Evolutionary conservation across 1,139 yeast species (phyloP), one percentile per base, ranked within the genome.

Genomic region (Debaryomycetaceae sp.): DNA sequence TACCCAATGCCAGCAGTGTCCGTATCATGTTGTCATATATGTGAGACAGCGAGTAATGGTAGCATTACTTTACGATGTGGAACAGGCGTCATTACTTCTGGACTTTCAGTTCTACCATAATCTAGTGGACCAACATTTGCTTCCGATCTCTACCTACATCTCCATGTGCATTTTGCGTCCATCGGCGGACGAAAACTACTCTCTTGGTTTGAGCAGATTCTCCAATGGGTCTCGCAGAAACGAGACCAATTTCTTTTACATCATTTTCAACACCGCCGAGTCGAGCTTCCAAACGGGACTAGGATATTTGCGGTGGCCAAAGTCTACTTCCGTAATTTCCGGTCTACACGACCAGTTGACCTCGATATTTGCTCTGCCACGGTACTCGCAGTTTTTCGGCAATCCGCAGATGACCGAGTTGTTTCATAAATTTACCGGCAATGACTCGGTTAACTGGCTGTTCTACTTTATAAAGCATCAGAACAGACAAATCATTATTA

Each of bases 391-490:
- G 23, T 58, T 58, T 34, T 50, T 52, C 32, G 33, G 34, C 1
- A 29, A 37, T 3, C 15, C 7, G 10, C 40, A 43, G 23, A 39
- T 54, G 28, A 40, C 48, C 22, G 70, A 64, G 41, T 60, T 50
- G 37, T 58, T 62, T 31, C 69, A 64, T 40, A 64, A 64, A 35
- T 63, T 62, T 40, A 58, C 58, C 26, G 53, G 58, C 32, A 56
- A 54, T 31, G 55, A 53, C 31, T 37, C 40, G 20, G 61, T 55
- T 31, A 68, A 62, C 40, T 64, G 70, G 69, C 58, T 63, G 59
- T 53, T 64, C 37, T 64, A 64, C 42, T 58, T 55, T 34, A 43
- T 62, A 27, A 49, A 47, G 25, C 46, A 53, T 34, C 47, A 50
- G 11, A 47, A 43, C 5, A 56, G 54, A 33, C 51, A 44, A 33